Evolutionary conservation across 2,329 filamentous ascomycete species (phyloP).

Genomic region (Xylariaceae sp.): DNA sequence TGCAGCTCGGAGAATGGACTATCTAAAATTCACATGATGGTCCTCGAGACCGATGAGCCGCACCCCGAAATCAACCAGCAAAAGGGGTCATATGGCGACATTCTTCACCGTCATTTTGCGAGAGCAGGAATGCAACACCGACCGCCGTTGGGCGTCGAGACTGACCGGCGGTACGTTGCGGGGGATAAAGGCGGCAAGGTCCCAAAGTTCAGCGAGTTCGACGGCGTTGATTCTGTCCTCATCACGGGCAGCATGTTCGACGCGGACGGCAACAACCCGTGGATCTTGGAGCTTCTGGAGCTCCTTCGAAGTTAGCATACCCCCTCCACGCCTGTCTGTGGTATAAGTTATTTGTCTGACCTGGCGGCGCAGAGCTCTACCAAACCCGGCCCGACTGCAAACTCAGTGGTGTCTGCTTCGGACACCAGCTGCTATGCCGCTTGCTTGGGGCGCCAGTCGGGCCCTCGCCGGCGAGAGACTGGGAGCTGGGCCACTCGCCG

Average conservation of each 20-base stretch:
- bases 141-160: conserved; percentile 47
- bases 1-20: not conserved
- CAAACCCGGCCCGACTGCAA: conserved; percentile 40
- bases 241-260: conserved; percentile 64
- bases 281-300: conserved; percentile 65
- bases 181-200: conserved; percentile 39
- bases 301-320: conserved; percentile 33
- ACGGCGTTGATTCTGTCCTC: conserved; percentile 64
- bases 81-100: conserved; percentile 46
- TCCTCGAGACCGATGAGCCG: conserved; percentile 51
- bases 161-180: conserved; percentile 47
- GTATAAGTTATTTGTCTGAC: not conserved
- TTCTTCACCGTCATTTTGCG: conserved; percentile 43
- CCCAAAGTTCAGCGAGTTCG: conserved; percentile 41
- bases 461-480: conserved; percentile 54
- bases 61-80: conserved; percentile 42
- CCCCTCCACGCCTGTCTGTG: no score
- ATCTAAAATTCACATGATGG: conserved; percentile 30
- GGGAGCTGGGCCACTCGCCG: conserved; percentile 64
- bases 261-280: conserved; percentile 61
- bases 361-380: conserved; percentile 38
- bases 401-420: conserved; percentile 72
- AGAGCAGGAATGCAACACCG: conserved; percentile 43
- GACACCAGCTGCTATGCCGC: conserved; percentile 70
- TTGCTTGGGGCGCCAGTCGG: conserved; percentile 62